phyloP scores from a whole-genome alignment of 2,329 filamentous ascomycete species.

The Neofusicoccum sp. region DNA sequence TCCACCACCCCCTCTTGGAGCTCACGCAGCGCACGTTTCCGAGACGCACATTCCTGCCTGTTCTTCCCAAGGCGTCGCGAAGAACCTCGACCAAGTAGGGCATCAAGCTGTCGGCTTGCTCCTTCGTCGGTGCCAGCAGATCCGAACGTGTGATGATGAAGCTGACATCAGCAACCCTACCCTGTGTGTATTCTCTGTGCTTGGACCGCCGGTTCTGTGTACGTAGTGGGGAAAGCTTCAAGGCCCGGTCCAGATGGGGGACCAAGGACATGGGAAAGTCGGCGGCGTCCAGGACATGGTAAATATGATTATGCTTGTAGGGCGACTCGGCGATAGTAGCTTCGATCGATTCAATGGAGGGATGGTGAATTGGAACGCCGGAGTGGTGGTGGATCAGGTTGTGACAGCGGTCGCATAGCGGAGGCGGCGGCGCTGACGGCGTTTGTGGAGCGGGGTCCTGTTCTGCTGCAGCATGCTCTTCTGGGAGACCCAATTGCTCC shows the following conservation, averaged over 20 bases:
- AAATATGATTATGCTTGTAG: slow-evolving; percentile 89
- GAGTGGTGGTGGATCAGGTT: slow-evolving; percentile 74
- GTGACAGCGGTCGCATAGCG: slow-evolving; percentile 87
- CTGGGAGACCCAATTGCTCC: slow-evolving; percentile 1
- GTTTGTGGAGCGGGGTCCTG: not conserved
- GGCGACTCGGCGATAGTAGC: slow-evolving; percentile 88
- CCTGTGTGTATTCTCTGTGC: slow-evolving; percentile 64
- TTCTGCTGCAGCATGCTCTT: not conserved
- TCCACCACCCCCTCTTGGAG: slow-evolving; percentile 88
- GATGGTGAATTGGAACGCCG: slow-evolving; percentile 75
- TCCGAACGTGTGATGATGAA: slow-evolving; percentile 92
- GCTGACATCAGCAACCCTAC: slow-evolving; percentile 75
- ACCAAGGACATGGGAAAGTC: slow-evolving; percentile 96
- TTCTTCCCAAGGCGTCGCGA: slow-evolving; percentile 71
- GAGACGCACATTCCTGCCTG: slow-evolving; percentile 71
- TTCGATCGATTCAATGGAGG: slow-evolving; percentile 76
- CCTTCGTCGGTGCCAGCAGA: slow-evolving; percentile 78
- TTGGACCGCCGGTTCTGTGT: slow-evolving; percentile 79
- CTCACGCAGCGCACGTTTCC: slow-evolving; percentile 89
- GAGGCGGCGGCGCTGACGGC: slow-evolving; percentile 33
- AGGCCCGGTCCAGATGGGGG: slow-evolving; percentile 70
- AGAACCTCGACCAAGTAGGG: slow-evolving; percentile 79
- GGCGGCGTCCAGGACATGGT: slow-evolving; percentile 91
- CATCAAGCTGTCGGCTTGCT: slow-evolving; percentile 83
- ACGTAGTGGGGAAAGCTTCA: slow-evolving; percentile 73